Evolutionary conservation across 495 filamentous ascomycete genomes (phyloP).

Genomic region (Penicillium herquei): DNA sequence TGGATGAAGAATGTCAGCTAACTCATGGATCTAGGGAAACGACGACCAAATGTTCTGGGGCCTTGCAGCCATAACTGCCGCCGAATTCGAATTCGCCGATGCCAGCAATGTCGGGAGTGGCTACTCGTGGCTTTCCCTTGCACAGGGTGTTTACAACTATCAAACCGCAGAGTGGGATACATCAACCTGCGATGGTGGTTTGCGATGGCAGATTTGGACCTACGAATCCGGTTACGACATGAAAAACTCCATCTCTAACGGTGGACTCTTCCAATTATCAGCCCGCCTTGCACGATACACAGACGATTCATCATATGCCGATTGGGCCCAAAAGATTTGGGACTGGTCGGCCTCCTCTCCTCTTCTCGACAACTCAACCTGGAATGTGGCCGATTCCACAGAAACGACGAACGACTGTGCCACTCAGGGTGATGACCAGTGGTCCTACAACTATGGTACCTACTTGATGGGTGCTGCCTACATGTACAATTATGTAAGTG

Average conservation of each 20-base stretch:
- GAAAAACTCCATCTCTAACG: constrained; percentile 71
- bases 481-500: constrained; percentile 65
- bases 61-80: constrained; percentile 55
- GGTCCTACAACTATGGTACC: constrained; percentile 68
- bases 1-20: neutral
- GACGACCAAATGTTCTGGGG: constrained; percentile 60
- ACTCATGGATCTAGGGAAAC: constrained; percentile 40
- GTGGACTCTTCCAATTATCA: constrained; percentile 66
- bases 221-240: constrained; percentile 55
- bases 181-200: constrained; percentile 47
- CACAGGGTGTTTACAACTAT: constrained; percentile 74
- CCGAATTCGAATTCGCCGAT: constrained; percentile 50
- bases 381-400: constrained; percentile 63
- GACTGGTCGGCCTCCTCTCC: constrained; percentile 58
- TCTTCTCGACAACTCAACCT: constrained; percentile 44
- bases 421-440: constrained; percentile 56
- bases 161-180: constrained; percentile 55
- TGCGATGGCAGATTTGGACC: constrained; percentile 56
- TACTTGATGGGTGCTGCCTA: constrained; percentile 65
- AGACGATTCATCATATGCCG: constrained; percentile 57
- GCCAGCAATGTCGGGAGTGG: constrained; percentile 27
- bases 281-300: constrained; percentile 69
- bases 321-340: constrained; percentile 66
- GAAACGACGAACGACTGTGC: constrained; percentile 51
- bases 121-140: constrained; percentile 70